phyloP scores from a whole-genome alignment of 2,329 filamentous ascomycete species.

The Calonectria multiphialidica region DNA sequence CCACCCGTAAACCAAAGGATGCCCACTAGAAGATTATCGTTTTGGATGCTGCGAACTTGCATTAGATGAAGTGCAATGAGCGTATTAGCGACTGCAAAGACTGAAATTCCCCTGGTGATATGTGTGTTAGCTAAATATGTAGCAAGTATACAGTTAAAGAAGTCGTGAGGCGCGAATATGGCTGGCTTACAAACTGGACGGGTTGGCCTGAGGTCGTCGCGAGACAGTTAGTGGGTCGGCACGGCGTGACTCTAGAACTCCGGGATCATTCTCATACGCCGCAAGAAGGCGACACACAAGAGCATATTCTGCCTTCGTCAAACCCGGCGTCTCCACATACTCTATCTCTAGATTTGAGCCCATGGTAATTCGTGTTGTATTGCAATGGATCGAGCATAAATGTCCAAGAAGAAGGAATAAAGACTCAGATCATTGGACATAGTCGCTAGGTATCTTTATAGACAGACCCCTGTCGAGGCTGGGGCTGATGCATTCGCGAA shows the following conservation, averaged over 20 bases:
- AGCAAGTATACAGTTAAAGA: too few species aligned
- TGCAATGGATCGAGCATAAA: not conserved
- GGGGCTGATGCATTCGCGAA: not conserved
- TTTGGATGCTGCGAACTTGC: not conserved
- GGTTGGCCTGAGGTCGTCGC: not conserved
- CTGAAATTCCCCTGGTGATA: not conserved
- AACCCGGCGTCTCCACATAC: not conserved
- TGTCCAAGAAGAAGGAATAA: not conserved
- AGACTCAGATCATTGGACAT: not conserved
- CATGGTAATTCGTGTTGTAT: not conserved
- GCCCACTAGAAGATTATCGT: not conserved
- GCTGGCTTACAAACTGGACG: not conserved
- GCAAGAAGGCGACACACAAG: not conserved
- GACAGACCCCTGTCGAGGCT: not conserved
- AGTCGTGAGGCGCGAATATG: not conserved
- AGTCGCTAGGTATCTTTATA: not conserved
- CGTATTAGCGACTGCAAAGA: not conserved
- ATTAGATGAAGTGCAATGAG: not conserved
- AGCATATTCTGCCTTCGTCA: not conserved
- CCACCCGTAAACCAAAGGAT: not conserved
- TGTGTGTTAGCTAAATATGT: not conserved
- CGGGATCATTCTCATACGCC: not conserved
- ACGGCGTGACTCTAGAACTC: not conserved
- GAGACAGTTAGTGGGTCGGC: not conserved
- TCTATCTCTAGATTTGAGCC: not conserved